Conservation (phyloP, 2,329 filamentous ascomycete species). For the Arthrobotrys sinensis region DNA sequence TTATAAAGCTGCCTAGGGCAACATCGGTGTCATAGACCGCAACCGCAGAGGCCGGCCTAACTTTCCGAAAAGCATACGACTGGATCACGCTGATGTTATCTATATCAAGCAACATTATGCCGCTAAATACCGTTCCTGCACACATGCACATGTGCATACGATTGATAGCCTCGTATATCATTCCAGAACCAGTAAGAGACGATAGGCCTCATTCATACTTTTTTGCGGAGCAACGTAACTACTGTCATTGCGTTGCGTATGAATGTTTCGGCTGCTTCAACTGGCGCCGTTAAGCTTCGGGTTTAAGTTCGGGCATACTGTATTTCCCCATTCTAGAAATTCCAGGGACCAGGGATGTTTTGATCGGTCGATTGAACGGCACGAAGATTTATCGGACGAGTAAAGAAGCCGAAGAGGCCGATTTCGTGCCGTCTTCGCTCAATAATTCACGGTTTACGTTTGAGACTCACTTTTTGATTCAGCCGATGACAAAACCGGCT, state of each 20-base stretch:
- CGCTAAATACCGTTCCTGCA: too few species aligned
- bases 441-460: not conserved
- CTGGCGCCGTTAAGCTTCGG: not conserved
- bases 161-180: too few species aligned
- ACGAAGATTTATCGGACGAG: not conserved
- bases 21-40: too few species aligned
- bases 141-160: too few species aligned
- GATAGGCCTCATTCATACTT: not conserved
- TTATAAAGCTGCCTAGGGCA: too few species aligned
- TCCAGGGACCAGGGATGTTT: not conserved
- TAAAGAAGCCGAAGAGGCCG: slow-evolving; percentile 12
- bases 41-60: too few species aligned
- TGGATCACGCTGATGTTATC: too few species aligned
- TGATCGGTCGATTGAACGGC: not conserved
- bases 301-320: slow-evolving; percentile 29
- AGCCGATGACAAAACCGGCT: too few species aligned
- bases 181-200: too few species aligned
- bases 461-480: too few species aligned
- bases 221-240: not conserved
- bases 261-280: not conserved
- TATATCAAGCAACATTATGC: too few species aligned
- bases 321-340: slow-evolving; percentile 37
- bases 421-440: not conserved
- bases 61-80: too few species aligned
- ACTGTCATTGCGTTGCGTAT: not conserved